Conservation (phyloP, 495 filamentous ascomycete species). For the Daldinia caldariorum region DNA sequence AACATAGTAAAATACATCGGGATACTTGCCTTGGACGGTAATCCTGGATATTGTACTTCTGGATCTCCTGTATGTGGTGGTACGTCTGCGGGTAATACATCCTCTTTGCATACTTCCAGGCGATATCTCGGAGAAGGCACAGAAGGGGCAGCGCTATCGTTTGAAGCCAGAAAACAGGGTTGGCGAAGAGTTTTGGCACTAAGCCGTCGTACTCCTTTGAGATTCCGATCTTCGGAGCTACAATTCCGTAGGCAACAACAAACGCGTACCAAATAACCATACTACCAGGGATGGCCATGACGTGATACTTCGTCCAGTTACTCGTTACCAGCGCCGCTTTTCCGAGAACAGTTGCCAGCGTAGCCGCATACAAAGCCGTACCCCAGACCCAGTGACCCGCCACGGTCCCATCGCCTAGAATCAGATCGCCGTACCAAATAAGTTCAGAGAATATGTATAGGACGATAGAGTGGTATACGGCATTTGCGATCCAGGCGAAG, state of each 20-base stretch:
- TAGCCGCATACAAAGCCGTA: conserved; percentile 87
- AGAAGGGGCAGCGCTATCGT: conserved; percentile 79
- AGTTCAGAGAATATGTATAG: conserved; percentile 85
- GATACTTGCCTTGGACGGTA: conserved; percentile 82
- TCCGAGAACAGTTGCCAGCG: conserved; percentile 88
- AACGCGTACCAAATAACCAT: conserved; percentile 92
- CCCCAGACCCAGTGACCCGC: conserved; percentile 99
- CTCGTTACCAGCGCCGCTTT: conserved; percentile 96
- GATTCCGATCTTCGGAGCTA: conserved; percentile 85
- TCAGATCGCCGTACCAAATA: conserved; percentile 82
- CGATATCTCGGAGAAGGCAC: conserved; percentile 89
- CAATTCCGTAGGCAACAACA: conserved; percentile 87
- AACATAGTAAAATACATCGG: background rate
- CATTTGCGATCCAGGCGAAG: conserved; percentile 89
- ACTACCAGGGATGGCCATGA: conserved; percentile 94
- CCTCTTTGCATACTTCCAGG: conserved; percentile 85
- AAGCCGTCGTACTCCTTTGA: conserved; percentile 88
- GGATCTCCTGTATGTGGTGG: conserved; percentile 99
- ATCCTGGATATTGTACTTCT: conserved; percentile 99
- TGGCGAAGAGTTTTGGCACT: conserved; percentile 79
- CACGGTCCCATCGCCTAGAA: conserved; percentile 75
- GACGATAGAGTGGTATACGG: conserved; percentile 94
- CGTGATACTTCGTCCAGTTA: conserved; percentile 98
- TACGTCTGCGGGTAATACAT: conserved; percentile 97
- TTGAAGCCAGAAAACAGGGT: conserved; percentile 91